Evolutionary conservation across 495 filamentous ascomycete species (phyloP).

Genomic region (Alectoria sarmentosa): DNA sequence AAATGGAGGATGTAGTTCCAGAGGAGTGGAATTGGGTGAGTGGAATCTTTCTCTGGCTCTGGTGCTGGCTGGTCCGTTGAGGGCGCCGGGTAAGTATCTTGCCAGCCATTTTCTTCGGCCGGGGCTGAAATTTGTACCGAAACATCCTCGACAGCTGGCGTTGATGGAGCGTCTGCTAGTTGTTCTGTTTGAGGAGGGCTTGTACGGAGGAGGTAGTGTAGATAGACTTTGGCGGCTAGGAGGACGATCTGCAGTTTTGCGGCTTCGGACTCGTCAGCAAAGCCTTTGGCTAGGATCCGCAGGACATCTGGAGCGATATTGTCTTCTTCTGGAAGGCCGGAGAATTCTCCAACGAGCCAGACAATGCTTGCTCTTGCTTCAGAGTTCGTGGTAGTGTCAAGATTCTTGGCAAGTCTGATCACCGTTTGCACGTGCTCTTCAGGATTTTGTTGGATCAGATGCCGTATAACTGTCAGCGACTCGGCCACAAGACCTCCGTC

Average conservation of each 20-base stretch:
- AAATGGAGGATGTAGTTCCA: constrained; percentile 82
- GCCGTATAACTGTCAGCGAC: constrained; percentile 84
- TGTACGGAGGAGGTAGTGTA: constrained; percentile 68
- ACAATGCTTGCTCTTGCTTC: constrained; percentile 88
- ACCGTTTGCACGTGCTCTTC: constrained; percentile 70
- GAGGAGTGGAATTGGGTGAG: constrained; percentile 64
- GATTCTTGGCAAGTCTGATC: constrained; percentile 81
- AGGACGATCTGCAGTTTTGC: constrained; percentile 89
- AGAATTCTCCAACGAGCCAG: constrained; percentile 95
- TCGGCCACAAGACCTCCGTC: constrained; percentile 86
- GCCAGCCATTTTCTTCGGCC: constrained; percentile 17
- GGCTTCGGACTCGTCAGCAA: constrained; percentile 72
- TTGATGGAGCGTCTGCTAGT: background rate
- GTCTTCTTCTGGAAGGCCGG: constrained; percentile 65
- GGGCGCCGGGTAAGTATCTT: constrained; percentile 21
- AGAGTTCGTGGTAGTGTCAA: constrained; percentile 76
- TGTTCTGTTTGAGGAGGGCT: background rate
- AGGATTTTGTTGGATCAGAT: constrained; percentile 90
- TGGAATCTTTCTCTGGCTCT: constrained; percentile 26
- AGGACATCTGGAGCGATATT: constrained; percentile 92
- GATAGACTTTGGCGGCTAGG: constrained; percentile 88
- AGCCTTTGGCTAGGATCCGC: constrained; percentile 79
- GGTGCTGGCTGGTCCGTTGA: constrained; percentile 32
- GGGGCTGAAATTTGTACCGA: constrained; percentile 1
- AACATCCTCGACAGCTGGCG: background rate